A percentile compares a stretch with the other conserved stretches of the same genome.
Evolutionary conservation across 176 grass and related monocot species (phyloP).

Genomic region (Zea mays): Zm-B73-REFERENCE-NAM-5.0 NC_050097.1:241664501-241665000

Average conservation of each 20-base stretch:
- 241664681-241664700: not conserved
- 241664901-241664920: not conserved
- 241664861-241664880: not conserved
- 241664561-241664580: too few species aligned
- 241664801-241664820: slow-evolving; percentile 23
- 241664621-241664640: not conserved
- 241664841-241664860: slow-evolving; percentile 3
- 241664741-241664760: not conserved
- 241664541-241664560: too few species aligned
- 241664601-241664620: too few species aligned
- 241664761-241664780: not conserved
- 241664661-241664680: not conserved
- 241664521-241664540: too few species aligned
- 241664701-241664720: not conserved
- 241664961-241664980: not conserved
- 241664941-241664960: slow-evolving; percentile 16
- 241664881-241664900: not conserved
- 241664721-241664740: not conserved
- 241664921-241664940: not conserved
- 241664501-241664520: too few species aligned
- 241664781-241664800: slow-evolving; percentile 18
- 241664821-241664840: not conserved
- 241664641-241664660: not conserved
- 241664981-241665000: not conserved
- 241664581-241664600: too few species aligned